phyloP scores from a whole-genome alignment of 2,329 filamentous ascomycete species.

The Camillea tinctor region DNA sequence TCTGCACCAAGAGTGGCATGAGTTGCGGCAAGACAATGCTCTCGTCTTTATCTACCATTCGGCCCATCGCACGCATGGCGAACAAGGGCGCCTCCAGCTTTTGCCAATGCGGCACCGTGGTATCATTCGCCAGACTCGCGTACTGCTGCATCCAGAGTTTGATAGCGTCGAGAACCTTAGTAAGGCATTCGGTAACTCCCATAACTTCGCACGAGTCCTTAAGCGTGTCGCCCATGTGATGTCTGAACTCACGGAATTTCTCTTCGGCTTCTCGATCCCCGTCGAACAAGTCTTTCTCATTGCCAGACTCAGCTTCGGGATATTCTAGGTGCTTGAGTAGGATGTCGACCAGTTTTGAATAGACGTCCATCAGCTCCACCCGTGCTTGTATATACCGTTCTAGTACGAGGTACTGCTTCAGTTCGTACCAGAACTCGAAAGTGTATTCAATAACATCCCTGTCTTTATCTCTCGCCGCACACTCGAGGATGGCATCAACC shows the following conservation, averaged over 20 bases:
- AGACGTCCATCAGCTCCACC: conserved; percentile 74
- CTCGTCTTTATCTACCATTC: conserved; percentile 92
- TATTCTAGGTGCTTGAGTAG: conserved; percentile 90
- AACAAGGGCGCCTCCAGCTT: conserved; percentile 93
- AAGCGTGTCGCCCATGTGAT: conserved; percentile 95
- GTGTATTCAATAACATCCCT: conserved; percentile 90
- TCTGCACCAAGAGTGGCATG: conserved; percentile 89
- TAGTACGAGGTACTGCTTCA: conserved; percentile 92
- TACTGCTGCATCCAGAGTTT: conserved; percentile 86
- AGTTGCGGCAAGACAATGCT: conserved; percentile 83
- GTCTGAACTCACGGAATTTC: conserved; percentile 93
- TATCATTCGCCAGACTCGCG: conserved; percentile 69
- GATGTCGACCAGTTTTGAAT: conserved; percentile 86
- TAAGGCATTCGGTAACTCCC: conserved; percentile 85
- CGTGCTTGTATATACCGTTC: conserved; percentile 86
- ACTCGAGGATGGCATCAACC: conserved; percentile 91
- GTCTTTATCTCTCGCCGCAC: conserved; percentile 81
- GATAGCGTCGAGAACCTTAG: conserved; percentile 83
- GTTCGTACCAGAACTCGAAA: conserved; percentile 96
- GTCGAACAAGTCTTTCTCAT: conserved; percentile 84
- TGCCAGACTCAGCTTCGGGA: conserved; percentile 70
- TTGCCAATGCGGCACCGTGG: conserved; percentile 90
- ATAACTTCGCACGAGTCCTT: conserved; percentile 98
- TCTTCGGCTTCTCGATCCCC: conserved; percentile 95
- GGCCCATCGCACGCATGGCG: conserved; percentile 90